phyloP scores from a whole-genome alignment of 768 basidiomycete genomes.

The Mycena pura region DNA sequence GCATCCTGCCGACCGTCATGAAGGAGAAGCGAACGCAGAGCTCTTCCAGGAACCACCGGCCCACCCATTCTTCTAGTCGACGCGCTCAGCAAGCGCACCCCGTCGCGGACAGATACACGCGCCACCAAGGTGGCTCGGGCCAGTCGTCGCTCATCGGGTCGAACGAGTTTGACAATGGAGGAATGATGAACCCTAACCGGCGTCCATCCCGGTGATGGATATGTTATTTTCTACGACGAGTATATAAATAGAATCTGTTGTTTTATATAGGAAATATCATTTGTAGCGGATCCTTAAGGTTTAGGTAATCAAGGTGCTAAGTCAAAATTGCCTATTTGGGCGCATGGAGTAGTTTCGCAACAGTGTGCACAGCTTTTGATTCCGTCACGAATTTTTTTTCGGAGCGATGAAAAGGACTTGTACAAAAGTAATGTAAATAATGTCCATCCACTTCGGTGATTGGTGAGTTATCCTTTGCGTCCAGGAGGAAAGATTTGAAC shows the following conservation, averaged over 20 bases:
- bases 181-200: slow-evolving; percentile 26
- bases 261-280: not conserved
- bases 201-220: slow-evolving; percentile 24
- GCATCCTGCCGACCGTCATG: slow-evolving; percentile 24
- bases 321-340: no score
- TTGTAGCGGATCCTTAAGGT: no score
- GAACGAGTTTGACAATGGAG: slow-evolving; percentile 23
- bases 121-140: slow-evolving; percentile 16
- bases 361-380: no score
- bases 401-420: no score
- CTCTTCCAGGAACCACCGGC: slow-evolving; percentile 7
- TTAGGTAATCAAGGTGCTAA: no score
- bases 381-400: no score
- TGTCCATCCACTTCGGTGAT: no score
- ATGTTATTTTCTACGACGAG: slow-evolving; percentile 9
- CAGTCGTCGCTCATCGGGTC: slow-evolving; percentile 26
- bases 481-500: no score
- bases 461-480: no score
- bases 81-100: slow-evolving; percentile 18
- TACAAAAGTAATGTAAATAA: no score
- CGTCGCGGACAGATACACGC: slow-evolving; percentile 19
- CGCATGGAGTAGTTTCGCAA: no score
- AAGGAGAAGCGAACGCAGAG: slow-evolving; percentile 20
- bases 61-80: slow-evolving; percentile 16
- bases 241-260: slow-evolving; percentile 2